Base-by-base conservation (phyloP, 2,329 filamentous ascomycete species). In the Talaromyces amestolkiae region DNA sequence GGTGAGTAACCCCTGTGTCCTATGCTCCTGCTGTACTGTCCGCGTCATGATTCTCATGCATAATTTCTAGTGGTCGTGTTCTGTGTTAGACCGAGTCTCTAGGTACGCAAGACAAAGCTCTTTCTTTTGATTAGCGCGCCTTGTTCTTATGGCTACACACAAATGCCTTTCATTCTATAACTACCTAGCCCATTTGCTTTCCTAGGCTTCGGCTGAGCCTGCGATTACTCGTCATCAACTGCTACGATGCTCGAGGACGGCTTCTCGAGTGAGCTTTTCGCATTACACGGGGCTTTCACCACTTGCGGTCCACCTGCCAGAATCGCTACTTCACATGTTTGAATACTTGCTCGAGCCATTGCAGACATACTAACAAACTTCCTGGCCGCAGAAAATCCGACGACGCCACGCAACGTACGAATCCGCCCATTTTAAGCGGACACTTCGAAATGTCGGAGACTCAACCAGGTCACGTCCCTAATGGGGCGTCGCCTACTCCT, bases 401-500 rank as follows among this genome's bases (percentile, higher is more conserved):
- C 54, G 15, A 39, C 22, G 41, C 61, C n/a, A 17, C 33, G 24
- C 11, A 35, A 41, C 45, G 11, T 53, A 53, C 8, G 49, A 33
- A 33, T 35, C 47, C 51, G 63, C 60, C 39, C 58, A 47, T 22
- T 58, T 19, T 41, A 61, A 19, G 43, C 41, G 53, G n/a, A 45
- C 35, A 45, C 41, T 51, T n/a, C 43, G 51, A 43, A 15, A 66
- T 66, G 64, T 63, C 64, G 45, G 64, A 66, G 31, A 41, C 59
- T 59, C 60, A 58, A 19, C 41, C 60, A 33, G 53, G 47, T 24
- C 31, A 61, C 27, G 19, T 37, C 33, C 41, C 33, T 49, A 56
- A 43, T n/a, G 54, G 19, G n/a, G 35, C 35, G 35, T 58, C 51
- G 49, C 54, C 59, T 59, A 24, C 61, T 58, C 35, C 39, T 45